Percentiles rank a stretch among this genome's conserved stretches.
phyloP scores from a whole-genome alignment of 1,139 yeast genomes.

The Groenewaldozyma sp. region DNA sequence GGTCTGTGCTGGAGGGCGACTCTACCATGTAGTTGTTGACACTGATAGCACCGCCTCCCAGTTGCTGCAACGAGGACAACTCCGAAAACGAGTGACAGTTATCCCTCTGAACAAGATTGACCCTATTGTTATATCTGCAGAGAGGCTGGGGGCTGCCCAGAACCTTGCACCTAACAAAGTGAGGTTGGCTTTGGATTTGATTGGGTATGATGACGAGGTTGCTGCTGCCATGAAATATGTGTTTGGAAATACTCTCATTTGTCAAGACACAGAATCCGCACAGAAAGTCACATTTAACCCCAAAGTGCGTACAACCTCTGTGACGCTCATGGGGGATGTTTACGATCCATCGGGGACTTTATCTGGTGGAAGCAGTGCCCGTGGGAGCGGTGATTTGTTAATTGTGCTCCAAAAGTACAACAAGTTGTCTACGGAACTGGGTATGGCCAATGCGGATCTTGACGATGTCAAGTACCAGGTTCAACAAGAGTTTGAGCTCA shows the following conservation, averaged over 20 bases:
- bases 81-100: slow-evolving; percentile 78
- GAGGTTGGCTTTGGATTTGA: slow-evolving; percentile 72
- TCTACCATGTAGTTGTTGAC: slow-evolving; percentile 88
- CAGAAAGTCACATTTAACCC: slow-evolving; percentile 82
- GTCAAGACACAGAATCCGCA: slow-evolving; percentile 83
- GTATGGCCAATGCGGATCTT: slow-evolving; percentile 35
- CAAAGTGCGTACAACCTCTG: slow-evolving; percentile 69
- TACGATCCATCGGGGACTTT: slow-evolving; percentile 95
- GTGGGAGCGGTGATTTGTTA: slow-evolving; percentile 44
- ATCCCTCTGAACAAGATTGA: slow-evolving; percentile 84
- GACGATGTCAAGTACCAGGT: slow-evolving; percentile 37
- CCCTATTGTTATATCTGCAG: slow-evolving; percentile 34
- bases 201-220: slow-evolving; percentile 65
- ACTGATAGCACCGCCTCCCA: slow-evolving; percentile 76
- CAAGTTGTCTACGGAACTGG: slow-evolving; percentile 36
- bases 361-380: slow-evolving; percentile 77
- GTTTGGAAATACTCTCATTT: slow-evolving; percentile 79
- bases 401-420: slow-evolving; percentile 63
- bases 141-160: slow-evolving; percentile 45
- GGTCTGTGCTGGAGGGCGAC: slow-evolving; percentile 86
- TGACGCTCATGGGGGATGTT: slow-evolving; percentile 86
- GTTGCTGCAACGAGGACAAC: slow-evolving; percentile 65
- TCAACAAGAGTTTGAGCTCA: slow-evolving; percentile 37
- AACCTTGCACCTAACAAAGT: slow-evolving; percentile 71
- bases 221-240: slow-evolving; percentile 82